Evolutionary conservation across 345 rosid species (phyloP), one percentile per base, ranked within the genome.

Genomic region (Hibiscus syriacus): DNA sequence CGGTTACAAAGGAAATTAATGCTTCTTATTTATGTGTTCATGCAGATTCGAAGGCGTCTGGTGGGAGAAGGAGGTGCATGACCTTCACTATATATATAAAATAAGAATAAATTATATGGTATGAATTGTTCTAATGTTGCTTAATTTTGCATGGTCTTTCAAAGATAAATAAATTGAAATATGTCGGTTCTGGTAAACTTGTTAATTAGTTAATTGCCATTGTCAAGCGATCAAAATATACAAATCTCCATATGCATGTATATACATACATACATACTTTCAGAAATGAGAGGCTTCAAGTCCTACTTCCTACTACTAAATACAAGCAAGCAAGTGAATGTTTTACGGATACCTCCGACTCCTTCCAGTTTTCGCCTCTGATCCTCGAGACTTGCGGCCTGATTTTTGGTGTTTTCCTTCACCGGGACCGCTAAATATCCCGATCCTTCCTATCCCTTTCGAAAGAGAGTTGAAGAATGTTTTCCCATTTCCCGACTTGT

Each of bases 361-460:
- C 29, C 29, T 27, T 27, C 3, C 29, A 50, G 81, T 74, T 66
- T 70, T 66, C 73, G 78, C 83, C 38, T 83, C 89, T 2, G 81
- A 23, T 6, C 82, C 82, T 53, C 83, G 71, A 16, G 85, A 30
- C 68, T 86, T 92, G 59, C 88, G 79, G 61, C 73, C 62, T 26
- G 84, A 69, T 72, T 84, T 84, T 30, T 79, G 85, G 23, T 82
- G 80, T 63, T 84, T 83, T 1, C 83, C 85, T 32, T 83, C 86
- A 0, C 73, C 74, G 0, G 83, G 84, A 20, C 81, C 83, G 0
- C 80, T 58, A 34, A 88, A 86, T n/a, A 83, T 83, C 12, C 84
- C 81, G 0, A 89, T 84, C 73, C 80, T 85, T 65, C 96, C 90
- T 4, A 92, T 79, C 56, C 97, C 98, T 83, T 80, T 88, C 0